A percentile compares a stretch with the other conserved stretches of the same genome.
phyloP scores from a whole-genome alignment of 768 basidiomycete genomes.

The Xerocomus spinulosus region DNA sequence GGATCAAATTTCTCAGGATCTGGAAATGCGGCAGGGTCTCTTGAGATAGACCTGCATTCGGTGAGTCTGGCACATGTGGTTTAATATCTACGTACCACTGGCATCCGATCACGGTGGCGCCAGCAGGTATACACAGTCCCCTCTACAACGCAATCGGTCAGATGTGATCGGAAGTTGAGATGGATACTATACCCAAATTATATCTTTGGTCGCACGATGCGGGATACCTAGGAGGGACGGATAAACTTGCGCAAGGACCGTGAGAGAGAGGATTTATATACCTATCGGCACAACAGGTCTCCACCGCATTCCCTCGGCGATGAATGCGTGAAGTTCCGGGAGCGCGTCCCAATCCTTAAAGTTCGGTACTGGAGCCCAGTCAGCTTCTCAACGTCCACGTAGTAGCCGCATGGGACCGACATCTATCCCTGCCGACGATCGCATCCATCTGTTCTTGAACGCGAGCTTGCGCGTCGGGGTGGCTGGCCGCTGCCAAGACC shows the following conservation, averaged over 20 bases:
- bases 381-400: background rate
- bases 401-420: background rate
- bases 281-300: conserved; percentile 29
- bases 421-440: conserved; percentile 38
- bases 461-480: conserved; percentile 43
- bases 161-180: background rate
- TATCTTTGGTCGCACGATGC: conserved; percentile 7
- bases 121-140: conserved; percentile 9
- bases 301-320: conserved; percentile 35
- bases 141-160: conserved; percentile 1
- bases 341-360: conserved; percentile 30
- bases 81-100: conserved; percentile 7
- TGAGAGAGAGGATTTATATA: conserved; percentile 6
- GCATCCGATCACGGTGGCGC: conserved; percentile 10
- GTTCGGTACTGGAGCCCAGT: conserved; percentile 25
- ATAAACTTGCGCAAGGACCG: background rate
- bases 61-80: background rate
- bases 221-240: background rate
- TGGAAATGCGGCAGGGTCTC: conserved; percentile 10
- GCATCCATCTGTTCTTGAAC: conserved; percentile 49
- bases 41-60: conserved; percentile 10
- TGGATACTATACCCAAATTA: conserved; percentile 6
- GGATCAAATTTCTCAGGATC: conserved; percentile 14
- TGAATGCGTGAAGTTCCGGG: conserved; percentile 32
- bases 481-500: conserved; percentile 47